Conservation (phyloP, 352 stramenopile genomes). For the Pythium brachiatum region DNA sequence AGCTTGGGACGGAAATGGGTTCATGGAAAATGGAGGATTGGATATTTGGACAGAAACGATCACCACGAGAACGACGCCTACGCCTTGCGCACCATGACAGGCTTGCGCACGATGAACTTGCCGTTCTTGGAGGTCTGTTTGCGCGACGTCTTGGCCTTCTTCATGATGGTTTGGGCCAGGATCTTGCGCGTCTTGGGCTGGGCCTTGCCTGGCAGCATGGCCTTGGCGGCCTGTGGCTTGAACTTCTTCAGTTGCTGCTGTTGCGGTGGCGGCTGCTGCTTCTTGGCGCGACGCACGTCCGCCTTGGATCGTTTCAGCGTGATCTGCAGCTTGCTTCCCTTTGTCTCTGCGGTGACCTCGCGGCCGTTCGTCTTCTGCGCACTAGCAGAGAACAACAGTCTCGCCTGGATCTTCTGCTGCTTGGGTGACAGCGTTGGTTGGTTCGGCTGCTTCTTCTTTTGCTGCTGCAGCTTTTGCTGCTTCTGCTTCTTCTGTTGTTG, state of each 20-base stretch:
- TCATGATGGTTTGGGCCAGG: constrained; percentile 30
- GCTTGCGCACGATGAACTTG: constrained; percentile 55
- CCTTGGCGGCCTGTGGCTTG: constrained; percentile 18
- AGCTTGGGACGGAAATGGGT: constrained; percentile 8
- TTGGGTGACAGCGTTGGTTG: constrained; percentile 24
- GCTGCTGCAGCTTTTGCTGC: background rate
- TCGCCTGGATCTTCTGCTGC: constrained; percentile 16
- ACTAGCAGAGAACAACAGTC: constrained; percentile 5
- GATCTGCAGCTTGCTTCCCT: constrained; percentile 26
- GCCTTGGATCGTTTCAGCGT: constrained; percentile 23
- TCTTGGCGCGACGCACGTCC: constrained; percentile 19
- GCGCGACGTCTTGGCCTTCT: constrained; percentile 21
- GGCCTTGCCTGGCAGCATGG: constrained; percentile 36
- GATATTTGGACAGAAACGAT: background rate
- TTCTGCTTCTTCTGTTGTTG: constrained; percentile 5
- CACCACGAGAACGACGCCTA: background rate
- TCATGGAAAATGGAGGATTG: background rate
- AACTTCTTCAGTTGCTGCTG: constrained; percentile 10
- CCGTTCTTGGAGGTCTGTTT: constrained; percentile 40
- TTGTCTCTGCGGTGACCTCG: constrained; percentile 14
- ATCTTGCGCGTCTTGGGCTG: constrained; percentile 29
- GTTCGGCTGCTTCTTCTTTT: constrained; percentile 14
- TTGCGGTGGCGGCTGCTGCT: constrained; percentile 10
- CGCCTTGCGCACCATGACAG: constrained; percentile 36
- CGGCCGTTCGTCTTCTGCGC: constrained; percentile 12